Percentiles rank a stretch among this genome's conserved stretches.
Evolutionary conservation across 208 protist species (phyloP).

Genomic region (Kentomonas sorsogonicus): DNA sequence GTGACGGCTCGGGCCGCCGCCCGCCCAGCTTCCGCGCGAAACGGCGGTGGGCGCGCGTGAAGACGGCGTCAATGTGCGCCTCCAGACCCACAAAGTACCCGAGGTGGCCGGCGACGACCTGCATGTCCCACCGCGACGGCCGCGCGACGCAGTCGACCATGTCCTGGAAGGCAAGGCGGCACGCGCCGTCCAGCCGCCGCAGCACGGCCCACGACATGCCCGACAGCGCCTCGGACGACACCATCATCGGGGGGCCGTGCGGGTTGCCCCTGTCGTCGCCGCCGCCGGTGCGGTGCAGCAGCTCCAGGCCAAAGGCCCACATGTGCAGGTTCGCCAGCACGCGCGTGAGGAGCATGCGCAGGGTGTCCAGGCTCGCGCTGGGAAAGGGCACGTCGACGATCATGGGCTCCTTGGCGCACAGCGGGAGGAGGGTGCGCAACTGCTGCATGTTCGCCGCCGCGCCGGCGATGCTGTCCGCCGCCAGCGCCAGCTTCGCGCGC

Average conservation of each 20-base stretch:
- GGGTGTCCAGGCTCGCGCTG: slow-evolving; percentile 18
- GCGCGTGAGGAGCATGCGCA: slow-evolving; percentile 32
- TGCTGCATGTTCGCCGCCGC: slow-evolving; percentile 17
- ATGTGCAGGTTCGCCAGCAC: slow-evolving; percentile 36
- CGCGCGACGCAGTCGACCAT: too few relatives aligned
- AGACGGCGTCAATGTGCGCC: slow-evolving; percentile 43
- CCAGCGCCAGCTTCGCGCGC: slow-evolving; percentile 17
- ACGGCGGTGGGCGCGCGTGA: too few relatives aligned
- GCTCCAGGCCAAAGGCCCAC: slow-evolving; percentile 35
- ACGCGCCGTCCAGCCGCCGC: slow-evolving; percentile 23
- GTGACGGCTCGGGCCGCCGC: too few relatives aligned
- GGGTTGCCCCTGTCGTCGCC: too few relatives aligned
- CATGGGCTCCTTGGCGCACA: slow-evolving; percentile 35
- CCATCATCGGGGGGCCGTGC: too few relatives aligned
- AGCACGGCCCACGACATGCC: slow-evolving; percentile 21
- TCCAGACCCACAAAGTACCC: too few relatives aligned
- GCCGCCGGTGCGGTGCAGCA: slow-evolving; percentile 32
- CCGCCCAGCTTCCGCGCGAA: too few relatives aligned
- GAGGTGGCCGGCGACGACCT: too few relatives aligned
- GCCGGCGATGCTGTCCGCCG: slow-evolving; percentile 4
- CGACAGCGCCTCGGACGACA: too few relatives aligned
- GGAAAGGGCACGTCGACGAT: slow-evolving; percentile 41
- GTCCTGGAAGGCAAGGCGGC: slow-evolving; percentile 46
- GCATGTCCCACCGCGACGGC: too few relatives aligned
- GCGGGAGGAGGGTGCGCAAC: slow-evolving; percentile 17